phyloP scores from a whole-genome alignment of 768 basidiomycete genomes.

The Lentinula sp. region DNA sequence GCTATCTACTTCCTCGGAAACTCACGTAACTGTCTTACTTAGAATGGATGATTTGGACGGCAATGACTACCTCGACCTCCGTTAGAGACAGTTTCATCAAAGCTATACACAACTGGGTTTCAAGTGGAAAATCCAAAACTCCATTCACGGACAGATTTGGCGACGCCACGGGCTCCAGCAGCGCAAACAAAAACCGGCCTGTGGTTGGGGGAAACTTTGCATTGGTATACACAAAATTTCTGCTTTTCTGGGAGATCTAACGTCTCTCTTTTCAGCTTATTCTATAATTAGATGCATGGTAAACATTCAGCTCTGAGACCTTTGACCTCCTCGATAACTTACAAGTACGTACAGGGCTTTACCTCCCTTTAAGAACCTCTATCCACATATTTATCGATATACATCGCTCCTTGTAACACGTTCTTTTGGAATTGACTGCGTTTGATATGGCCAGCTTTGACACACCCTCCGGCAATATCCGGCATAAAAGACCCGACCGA shows the following conservation, averaged over 20 bases:
- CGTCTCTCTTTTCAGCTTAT: background rate
- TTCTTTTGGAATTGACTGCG: background rate
- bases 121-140: slow-evolving; percentile 22
- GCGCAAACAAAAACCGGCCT: slow-evolving; percentile 33
- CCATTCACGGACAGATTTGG: slow-evolving; percentile 36
- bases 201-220: slow-evolving; percentile 31
- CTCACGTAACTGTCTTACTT: background rate
- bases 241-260: background rate
- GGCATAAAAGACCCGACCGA: too few relatives aligned
- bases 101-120: slow-evolving; percentile 24
- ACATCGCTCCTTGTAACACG: background rate
- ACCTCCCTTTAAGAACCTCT: background rate
- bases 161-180: slow-evolving; percentile 23
- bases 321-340: background rate
- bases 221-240: background rate
- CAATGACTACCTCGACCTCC: slow-evolving; percentile 21
- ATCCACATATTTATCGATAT: background rate
- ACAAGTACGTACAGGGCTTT: background rate
- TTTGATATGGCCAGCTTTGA: too few relatives aligned
- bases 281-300: background rate
- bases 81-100: slow-evolving; percentile 29
- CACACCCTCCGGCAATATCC: too few relatives aligned
- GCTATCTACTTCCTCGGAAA: background rate
- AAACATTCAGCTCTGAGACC: too few relatives aligned
- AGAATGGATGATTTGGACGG: slow-evolving; percentile 39